These are phyloP conservation scores for Sorghum bicolor DNA, from an alignment of 176 grass and related monocot genomes.

Conservation along the genomic window Sorghum_bicolor_NCBIv3 NC_012871.2:75026001-75026500, in stretches of 20 bases:
- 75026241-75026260: slow-evolving; percentile 75
- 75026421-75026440: slow-evolving; percentile 34
- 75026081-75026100: neutral
- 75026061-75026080: neutral
- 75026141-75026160: neutral
- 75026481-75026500: slow-evolving; percentile 41
- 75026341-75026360: slow-evolving; percentile 87
- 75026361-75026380: slow-evolving; percentile 79
- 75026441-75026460: neutral
- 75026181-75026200: neutral
- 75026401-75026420: slow-evolving; percentile 59
- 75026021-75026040: neutral
- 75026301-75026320: slow-evolving; percentile 82
- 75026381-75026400: slow-evolving; percentile 73
- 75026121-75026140: neutral
- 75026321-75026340: slow-evolving; percentile 78
- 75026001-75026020: neutral
- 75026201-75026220: neutral
- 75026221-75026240: slow-evolving; percentile 66
- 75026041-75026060: neutral
- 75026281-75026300: slow-evolving; percentile 95
- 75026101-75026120: neutral
- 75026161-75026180: neutral
- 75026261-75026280: slow-evolving; percentile 89
- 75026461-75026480: neutral